Percentiles rank a stretch among this genome's conserved stretches.
phyloP scores from a whole-genome alignment of 2,329 filamentous ascomycete species.

The Thermochaetoides dissita region DNA sequence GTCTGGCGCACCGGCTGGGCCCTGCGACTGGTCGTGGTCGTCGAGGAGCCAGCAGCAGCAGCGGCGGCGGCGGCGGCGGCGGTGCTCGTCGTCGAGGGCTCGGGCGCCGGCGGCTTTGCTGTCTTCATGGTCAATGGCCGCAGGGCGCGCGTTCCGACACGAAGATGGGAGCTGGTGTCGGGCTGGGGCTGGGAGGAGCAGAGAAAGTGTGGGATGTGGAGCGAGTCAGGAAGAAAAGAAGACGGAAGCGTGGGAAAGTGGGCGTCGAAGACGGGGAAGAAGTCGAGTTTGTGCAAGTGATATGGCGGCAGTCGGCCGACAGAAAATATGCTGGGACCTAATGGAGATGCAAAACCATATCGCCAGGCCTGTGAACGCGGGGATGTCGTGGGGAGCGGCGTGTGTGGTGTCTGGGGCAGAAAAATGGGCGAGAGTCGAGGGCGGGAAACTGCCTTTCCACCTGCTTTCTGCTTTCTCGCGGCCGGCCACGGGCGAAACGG shows the following conservation, averaged over 20 bases:
- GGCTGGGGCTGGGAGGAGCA: too few species aligned
- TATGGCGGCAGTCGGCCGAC: not conserved
- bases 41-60: not conserved
- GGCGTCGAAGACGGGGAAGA: too few species aligned
- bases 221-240: too few species aligned
- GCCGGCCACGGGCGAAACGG: too few species aligned
- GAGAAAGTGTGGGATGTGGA: too few species aligned
- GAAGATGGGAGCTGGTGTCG: too few species aligned
- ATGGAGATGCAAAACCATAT: conserved; percentile 3
- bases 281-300: not conserved
- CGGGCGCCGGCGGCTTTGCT: conserved; percentile 30
- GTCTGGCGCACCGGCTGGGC: conserved; percentile 52
- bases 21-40: conserved; percentile 32
- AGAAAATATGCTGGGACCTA: not conserved
- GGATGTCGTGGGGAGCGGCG: not conserved
- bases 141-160: too few species aligned
- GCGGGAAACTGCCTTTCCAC: not conserved
- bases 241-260: too few species aligned
- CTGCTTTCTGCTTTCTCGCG: too few species aligned
- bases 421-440: conserved; percentile 7
- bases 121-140: conserved; percentile 35
- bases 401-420: conserved; percentile 4
- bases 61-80: too few species aligned
- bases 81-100: conserved; percentile 5
- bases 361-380: not conserved